Evolutionary conservation across 2,329 filamentous ascomycete genomes (phyloP).

Genomic region (Pyricularia sp.): DNA sequence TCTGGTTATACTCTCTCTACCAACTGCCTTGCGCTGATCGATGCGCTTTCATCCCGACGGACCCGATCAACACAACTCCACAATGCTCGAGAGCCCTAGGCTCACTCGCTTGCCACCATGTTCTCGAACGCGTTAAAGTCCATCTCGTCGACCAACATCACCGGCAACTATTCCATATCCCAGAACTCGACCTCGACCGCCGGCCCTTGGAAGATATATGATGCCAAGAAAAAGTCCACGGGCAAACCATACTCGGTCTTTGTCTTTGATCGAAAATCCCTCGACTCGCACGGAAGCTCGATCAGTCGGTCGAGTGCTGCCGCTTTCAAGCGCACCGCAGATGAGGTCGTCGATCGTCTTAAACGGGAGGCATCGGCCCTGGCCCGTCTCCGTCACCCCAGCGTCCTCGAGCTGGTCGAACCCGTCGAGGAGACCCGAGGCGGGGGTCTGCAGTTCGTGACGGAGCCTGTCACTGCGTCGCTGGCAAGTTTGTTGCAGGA

Average conservation of each 20-base stretch:
- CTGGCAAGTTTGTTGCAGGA: conserved; percentile 72
- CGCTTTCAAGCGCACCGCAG: conserved; percentile 69
- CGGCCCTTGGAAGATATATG: conserved; percentile 95
- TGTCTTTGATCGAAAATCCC: conserved; percentile 81
- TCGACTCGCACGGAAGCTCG: conserved; percentile 59
- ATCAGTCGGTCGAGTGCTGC: conserved; percentile 54
- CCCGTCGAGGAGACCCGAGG: conserved; percentile 90
- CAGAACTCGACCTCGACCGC: conserved; percentile 67
- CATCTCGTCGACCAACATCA: conserved; percentile 83
- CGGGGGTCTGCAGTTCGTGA: conserved; percentile 91
- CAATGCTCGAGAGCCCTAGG: conserved; percentile 3
- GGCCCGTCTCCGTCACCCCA: conserved; percentile 82
- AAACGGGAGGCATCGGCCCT: conserved; percentile 88
- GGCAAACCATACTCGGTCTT: conserved; percentile 86
- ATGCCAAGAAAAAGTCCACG: conserved; percentile 93
- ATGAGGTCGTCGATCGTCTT: conserved; percentile 83
- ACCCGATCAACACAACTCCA: neutral
- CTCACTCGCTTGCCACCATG: conserved; percentile 45
- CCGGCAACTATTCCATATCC: conserved; percentile 79
- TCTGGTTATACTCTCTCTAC: neutral
- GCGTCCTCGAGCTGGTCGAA: conserved; percentile 84
- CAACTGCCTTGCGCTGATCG: neutral
- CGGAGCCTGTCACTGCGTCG: conserved; percentile 85
- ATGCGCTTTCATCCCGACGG: neutral
- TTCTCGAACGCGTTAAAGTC: conserved; percentile 92